phyloP scores from a whole-genome alignment of 2,329 filamentous ascomycete species.

The Karstenula rhodostoma region DNA sequence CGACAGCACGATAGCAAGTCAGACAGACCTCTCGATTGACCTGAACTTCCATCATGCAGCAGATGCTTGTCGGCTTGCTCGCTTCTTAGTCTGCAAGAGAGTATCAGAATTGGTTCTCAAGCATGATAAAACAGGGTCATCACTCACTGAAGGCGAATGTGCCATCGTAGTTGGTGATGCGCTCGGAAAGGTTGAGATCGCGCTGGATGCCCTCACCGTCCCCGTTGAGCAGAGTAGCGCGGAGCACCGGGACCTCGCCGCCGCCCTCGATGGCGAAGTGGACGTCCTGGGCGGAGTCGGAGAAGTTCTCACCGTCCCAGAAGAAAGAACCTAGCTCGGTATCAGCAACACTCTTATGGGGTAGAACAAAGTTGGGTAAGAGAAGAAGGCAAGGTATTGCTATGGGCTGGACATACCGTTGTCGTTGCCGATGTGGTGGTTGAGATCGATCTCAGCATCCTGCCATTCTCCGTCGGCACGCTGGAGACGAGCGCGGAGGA shows the following conservation, averaged over 20 bases:
- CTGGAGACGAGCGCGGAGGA: constrained; percentile 56
- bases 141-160: constrained; percentile 41
- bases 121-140: neutral
- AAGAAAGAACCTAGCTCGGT: constrained; percentile 51
- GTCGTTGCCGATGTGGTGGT: constrained; percentile 61
- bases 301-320: constrained; percentile 60
- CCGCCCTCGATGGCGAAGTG: constrained; percentile 61
- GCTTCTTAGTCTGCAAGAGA: neutral
- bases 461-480: constrained; percentile 54
- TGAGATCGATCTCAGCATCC: constrained; percentile 59
- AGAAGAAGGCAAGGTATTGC: neutral
- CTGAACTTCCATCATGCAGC: neutral
- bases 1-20: neutral
- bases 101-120: neutral
- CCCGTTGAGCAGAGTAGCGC: constrained; percentile 55
- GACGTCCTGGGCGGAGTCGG: constrained; percentile 57
- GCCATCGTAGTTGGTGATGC: constrained; percentile 64
- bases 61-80: no score
- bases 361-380: neutral
- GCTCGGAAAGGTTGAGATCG: constrained; percentile 65
- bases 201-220: constrained; percentile 53
- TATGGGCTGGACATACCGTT: constrained; percentile 50
- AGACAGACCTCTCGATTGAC: neutral
- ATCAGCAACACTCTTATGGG: neutral
- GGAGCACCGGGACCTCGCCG: constrained; percentile 61